Evolutionary conservation across 441 rosid species (phyloP).

Genomic region (Erodium trifolium): DNA sequence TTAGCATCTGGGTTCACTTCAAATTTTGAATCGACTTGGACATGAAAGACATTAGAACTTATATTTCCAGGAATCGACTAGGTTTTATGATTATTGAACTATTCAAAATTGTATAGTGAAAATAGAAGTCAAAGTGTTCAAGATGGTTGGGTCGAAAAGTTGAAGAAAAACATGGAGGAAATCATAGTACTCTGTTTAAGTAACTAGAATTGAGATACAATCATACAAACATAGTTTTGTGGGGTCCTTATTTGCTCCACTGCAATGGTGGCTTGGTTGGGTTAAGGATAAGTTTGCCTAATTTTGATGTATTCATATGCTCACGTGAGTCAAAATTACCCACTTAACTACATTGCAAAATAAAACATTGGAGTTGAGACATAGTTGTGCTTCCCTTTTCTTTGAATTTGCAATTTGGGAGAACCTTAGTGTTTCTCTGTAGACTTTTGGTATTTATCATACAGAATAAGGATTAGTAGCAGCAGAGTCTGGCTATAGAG

Average conservation of each 20-base stretch:
- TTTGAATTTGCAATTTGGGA: neutral
- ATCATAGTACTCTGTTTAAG: neutral
- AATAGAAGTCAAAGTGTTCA: too few relatives aligned
- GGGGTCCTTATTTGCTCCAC: neutral
- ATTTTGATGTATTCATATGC: neutral
- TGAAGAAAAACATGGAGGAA: too few relatives aligned
- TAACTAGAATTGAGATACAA: neutral
- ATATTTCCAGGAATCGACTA: neutral
- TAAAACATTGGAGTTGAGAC: neutral
- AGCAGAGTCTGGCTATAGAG: too few relatives aligned
- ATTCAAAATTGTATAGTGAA: neutral
- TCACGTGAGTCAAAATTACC: neutral
- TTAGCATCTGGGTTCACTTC: neutral
- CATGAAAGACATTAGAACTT: neutral
- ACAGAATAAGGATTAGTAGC: too few relatives aligned
- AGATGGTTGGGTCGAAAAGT: too few relatives aligned
- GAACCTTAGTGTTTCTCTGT: neutral
- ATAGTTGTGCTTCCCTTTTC: neutral
- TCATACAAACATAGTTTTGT: neutral
- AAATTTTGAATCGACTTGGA: neutral
- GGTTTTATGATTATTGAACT: neutral
- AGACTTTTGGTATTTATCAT: neutral
- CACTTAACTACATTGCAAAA: neutral
- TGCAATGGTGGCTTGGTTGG: neutral
- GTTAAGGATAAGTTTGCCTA: neutral